Evolutionary conservation across 164 flowering plant genomes (phyloP), one percentile per base, ranked within the genome.

Genomic region (Umbellularia californica): DNA sequence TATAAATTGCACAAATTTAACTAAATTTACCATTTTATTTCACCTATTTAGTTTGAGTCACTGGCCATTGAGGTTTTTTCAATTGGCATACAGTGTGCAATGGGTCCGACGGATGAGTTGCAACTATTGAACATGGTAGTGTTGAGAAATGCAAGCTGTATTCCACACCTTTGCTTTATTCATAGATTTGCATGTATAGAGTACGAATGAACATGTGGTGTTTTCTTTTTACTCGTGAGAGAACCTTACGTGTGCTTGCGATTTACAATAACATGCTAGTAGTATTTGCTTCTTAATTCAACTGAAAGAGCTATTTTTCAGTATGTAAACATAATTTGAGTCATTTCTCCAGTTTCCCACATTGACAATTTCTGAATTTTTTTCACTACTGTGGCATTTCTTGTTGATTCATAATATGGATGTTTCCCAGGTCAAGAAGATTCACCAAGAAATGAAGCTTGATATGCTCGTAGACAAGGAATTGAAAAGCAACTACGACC

Each of bases 391-490:
- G 47, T 9, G 7, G 47, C 47, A 9, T 41, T 41, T 30, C 35
- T 30, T 30, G 5, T 30, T 30, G 5, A 30, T 30, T 30, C 35
- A 30, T 3, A 41, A 15, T 55, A 55, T 55, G 7, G 2, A 55
- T 55, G 19, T 19, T 55, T 13, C 13, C 19, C 88, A 91, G 96
- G 96, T 88, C 23, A 90, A 85, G 77, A 91, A 88, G 73, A 89
- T 91, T 72, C 92, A 87, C 80, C 87, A 85, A 65, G 96, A 90
- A 25, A 83, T 83, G 64, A 90, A 84, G 74, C 83, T 90, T 50
- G 78, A 81, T 73, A 80, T 78, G 25, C 75, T 91, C 81, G 91
- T 88, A 58, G 96, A 91, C 71, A 90, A 88, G 72, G 91, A 87
- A 78, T 77, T 91, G 20, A 88, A 81, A 80, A 82, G 77, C 70